A percentile compares a stretch with the other conserved stretches of the same genome.
These are phyloP conservation scores for Trichoderma sp. DNA, from an alignment of 2,329 filamentous ascomycete species.

Conservation along the genomic window DNA sequence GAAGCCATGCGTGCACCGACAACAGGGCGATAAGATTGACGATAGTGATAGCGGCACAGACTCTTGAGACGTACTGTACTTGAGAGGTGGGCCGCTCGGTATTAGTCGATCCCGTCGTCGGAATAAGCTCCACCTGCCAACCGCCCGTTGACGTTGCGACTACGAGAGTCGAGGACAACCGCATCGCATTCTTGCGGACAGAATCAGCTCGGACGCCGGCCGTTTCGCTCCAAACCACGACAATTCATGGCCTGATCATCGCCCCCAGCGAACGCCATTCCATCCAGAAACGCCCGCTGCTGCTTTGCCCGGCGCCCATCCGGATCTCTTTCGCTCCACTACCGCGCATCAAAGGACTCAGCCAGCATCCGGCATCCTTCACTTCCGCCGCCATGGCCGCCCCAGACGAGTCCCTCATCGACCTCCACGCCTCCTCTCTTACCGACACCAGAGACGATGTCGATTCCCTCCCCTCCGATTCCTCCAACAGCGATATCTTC, in stretches of 20 bases:
- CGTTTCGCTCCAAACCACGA: background rate
- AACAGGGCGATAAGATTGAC: background rate
- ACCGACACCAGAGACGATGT: slow-evolving; percentile 57
- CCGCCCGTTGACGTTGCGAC: slow-evolving; percentile 1
- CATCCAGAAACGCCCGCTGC: background rate
- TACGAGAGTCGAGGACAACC: background rate
- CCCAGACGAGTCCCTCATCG: slow-evolving; percentile 49
- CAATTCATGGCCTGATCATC: slow-evolving; percentile 9
- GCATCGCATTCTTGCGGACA: background rate
- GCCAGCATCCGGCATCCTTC: background rate
- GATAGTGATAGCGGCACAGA: slow-evolving; percentile 10
- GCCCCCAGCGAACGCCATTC: background rate
- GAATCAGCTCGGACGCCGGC: background rate
- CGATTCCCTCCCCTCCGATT: slow-evolving; percentile 65
- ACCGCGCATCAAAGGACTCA: background rate
- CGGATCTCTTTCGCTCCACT: background rate
- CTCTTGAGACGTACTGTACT: too few species aligned
- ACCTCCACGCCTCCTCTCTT: slow-evolving; percentile 51
- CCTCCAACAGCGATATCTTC: slow-evolving; percentile 58
- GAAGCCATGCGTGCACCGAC: too few species aligned
- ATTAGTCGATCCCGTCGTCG: background rate
- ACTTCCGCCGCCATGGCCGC: slow-evolving; percentile 33
- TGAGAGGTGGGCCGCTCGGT: slow-evolving; percentile 1
- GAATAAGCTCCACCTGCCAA: slow-evolving; percentile 8
- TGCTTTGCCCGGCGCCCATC: background rate